phyloP scores from a whole-genome alignment of 2,329 filamentous ascomycete genomes.

The Xylariaceae sp. region DNA sequence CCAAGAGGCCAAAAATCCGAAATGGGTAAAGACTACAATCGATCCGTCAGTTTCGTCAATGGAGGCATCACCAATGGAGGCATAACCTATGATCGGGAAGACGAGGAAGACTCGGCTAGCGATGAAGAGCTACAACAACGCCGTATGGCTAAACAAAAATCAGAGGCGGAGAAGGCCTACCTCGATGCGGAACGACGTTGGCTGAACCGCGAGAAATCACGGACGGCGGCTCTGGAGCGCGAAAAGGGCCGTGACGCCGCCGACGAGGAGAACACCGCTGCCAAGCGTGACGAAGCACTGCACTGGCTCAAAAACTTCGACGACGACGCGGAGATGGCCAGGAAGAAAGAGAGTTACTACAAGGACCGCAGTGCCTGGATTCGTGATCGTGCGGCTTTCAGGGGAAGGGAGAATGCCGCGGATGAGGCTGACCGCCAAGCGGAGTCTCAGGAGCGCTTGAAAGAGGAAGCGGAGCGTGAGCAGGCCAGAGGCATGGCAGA shows the following conservation, averaged over 20 bases:
- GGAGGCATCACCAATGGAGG: slow-evolving; percentile 66
- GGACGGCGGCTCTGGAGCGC: slow-evolving; percentile 80
- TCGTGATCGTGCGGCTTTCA: slow-evolving; percentile 72
- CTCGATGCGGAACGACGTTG: slow-evolving; percentile 85
- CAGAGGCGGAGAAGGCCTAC: slow-evolving; percentile 77
- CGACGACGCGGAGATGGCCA: slow-evolving; percentile 76
- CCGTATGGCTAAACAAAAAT: slow-evolving; percentile 65
- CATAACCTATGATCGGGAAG: slow-evolving; percentile 61
- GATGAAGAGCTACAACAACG: slow-evolving; percentile 81
- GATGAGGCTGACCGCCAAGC: slow-evolving; percentile 81
- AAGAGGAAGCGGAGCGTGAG: slow-evolving; percentile 69
- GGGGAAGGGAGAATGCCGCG: slow-evolving; percentile 68
- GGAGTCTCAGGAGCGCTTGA: slow-evolving; percentile 72
- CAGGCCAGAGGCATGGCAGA: slow-evolving; percentile 82
- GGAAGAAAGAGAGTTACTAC: slow-evolving; percentile 80
- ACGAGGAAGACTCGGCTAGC: slow-evolving; percentile 83
- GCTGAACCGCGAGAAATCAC: slow-evolving; percentile 82
- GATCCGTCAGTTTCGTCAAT: slow-evolving; percentile 74
- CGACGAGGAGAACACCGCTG: slow-evolving; percentile 64
- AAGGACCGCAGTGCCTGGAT: slow-evolving; percentile 81
- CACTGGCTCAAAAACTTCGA: slow-evolving; percentile 79
- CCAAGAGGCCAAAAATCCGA: slow-evolving; percentile 56
- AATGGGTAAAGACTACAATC: slow-evolving; percentile 48
- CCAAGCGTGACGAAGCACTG: slow-evolving; percentile 64
- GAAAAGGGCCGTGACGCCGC: slow-evolving; percentile 78